phyloP scores from a whole-genome alignment of 306 rosid genomes.

The Castanea crenata region DNA sequence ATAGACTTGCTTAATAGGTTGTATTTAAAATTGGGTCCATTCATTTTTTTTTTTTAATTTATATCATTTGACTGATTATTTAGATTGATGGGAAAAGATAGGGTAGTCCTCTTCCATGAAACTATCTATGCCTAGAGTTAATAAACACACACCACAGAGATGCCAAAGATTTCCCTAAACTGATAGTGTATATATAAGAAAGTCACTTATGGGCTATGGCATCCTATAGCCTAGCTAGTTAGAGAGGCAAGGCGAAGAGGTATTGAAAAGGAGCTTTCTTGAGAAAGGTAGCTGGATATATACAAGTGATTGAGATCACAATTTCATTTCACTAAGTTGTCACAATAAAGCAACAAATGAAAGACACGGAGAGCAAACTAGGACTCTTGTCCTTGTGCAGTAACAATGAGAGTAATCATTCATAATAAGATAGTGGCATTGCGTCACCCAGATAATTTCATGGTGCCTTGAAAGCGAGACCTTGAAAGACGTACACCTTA shows the following conservation, averaged over 20 bases:
- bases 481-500: constrained; percentile 1
- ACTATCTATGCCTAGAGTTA: too few relatives aligned
- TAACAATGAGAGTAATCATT: not conserved
- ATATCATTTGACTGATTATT: too few relatives aligned
- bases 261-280: not conserved
- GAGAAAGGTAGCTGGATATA: not conserved
- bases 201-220: too few relatives aligned
- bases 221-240: too few relatives aligned
- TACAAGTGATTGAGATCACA: not conserved
- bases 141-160: too few relatives aligned
- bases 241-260: not conserved
- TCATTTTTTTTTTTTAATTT: too few relatives aligned
- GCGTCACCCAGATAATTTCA: constrained; percentile 27
- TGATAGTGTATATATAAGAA: too few relatives aligned
- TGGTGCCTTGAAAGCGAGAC: constrained; percentile 30
- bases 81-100: too few relatives aligned
- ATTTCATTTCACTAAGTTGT: not conserved
- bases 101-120: too few relatives aligned
- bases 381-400: constrained; percentile 9
- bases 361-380: not conserved
- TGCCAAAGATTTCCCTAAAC: too few relatives aligned
- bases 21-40: too few relatives aligned
- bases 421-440: constrained; percentile 2
- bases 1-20: too few relatives aligned
- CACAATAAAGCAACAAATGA: constrained; percentile 8